Percentiles rank a stretch among this genome's conserved stretches.
Evolutionary conservation across 2,329 filamentous ascomycete genomes (phyloP).

Genomic region (Cytospora schulzeri): DNA sequence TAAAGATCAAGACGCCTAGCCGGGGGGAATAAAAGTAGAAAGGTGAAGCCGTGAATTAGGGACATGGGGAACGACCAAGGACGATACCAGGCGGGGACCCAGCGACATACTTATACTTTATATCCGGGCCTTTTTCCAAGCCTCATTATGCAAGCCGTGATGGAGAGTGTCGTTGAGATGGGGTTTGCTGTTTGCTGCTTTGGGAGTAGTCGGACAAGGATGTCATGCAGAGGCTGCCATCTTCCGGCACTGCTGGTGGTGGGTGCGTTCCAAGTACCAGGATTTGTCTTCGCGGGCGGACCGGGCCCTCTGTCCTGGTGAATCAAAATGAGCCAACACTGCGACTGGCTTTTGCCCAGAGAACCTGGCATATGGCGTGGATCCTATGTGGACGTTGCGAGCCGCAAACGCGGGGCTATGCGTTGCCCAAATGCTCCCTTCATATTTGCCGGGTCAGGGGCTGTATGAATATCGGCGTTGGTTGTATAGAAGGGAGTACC

Average conservation of each 20-base stretch:
- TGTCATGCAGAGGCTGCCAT: conserved; percentile 19
- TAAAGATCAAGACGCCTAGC: neutral
- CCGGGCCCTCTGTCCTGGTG: conserved; percentile 9
- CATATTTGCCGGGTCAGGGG: neutral
- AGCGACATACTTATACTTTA: neutral
- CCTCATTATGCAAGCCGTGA: neutral
- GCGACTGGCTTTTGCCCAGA: neutral
- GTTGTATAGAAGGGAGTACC: neutral
- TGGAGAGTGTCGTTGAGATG: neutral
- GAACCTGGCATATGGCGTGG: neutral
- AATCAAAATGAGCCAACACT: conserved; percentile 10
- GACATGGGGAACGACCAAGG: neutral
- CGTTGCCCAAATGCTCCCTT: neutral
- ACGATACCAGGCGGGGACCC: neutral
- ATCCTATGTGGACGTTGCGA: neutral
- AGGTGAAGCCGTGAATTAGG: neutral
- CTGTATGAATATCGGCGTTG: neutral
- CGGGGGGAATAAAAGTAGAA: neutral
- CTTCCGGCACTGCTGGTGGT: conserved; percentile 13
- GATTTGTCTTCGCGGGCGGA: conserved; percentile 17
- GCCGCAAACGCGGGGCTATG: neutral
- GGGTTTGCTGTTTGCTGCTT: conserved; percentile 7
- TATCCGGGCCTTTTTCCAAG: neutral
- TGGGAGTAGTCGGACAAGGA: conserved; percentile 8
- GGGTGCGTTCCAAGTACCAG: conserved; percentile 20